These are phyloP conservation scores for Diaporthe nobilis DNA, from an alignment of 2,329 filamentous ascomycete genomes.

Conservation along the genomic window DNA sequence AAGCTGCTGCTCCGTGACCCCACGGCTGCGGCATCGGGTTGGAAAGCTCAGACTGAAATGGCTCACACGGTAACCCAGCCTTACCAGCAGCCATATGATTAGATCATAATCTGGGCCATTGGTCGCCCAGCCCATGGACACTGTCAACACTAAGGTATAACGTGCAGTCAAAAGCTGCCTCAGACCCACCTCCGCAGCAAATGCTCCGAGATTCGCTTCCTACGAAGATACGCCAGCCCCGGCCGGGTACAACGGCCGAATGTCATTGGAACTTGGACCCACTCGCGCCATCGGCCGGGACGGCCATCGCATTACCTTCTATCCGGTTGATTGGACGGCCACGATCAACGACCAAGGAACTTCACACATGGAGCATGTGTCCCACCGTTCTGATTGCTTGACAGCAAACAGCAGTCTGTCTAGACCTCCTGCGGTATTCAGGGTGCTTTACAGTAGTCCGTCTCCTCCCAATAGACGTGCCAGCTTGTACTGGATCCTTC, in stretches of 20 bases:
- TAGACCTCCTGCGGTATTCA: too few relatives aligned
- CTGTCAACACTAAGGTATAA: not conserved
- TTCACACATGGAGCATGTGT: not conserved
- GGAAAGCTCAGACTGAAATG: not conserved
- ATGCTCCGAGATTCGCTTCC: conserved; percentile 21
- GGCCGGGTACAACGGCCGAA: conserved; percentile 31
- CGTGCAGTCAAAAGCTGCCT: not conserved
- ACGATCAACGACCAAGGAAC: not conserved
- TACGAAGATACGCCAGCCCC: conserved; percentile 13
- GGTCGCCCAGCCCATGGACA: not conserved
- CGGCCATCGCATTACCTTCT: not conserved
- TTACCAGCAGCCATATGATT: not conserved
- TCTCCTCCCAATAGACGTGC: too few relatives aligned
- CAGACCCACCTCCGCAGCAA: conserved; percentile 27
- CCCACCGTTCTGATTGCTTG: too few relatives aligned
- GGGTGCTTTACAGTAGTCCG: not conserved
- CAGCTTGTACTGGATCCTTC: not conserved
- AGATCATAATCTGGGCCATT: not conserved
- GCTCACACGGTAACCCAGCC: conserved; percentile 1
- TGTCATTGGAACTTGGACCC: conserved; percentile 7
- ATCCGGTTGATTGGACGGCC: not conserved
- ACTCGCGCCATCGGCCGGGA: conserved; percentile 24
- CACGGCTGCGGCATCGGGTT: conserved; percentile 19
- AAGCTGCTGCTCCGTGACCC: conserved; percentile 17
- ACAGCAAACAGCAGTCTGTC: not conserved